Evolutionary conservation across 176 grass and related monocot genomes (phyloP), one percentile per base, ranked within the genome.

Genomic region (Rhynchospora pubera): DNA sequence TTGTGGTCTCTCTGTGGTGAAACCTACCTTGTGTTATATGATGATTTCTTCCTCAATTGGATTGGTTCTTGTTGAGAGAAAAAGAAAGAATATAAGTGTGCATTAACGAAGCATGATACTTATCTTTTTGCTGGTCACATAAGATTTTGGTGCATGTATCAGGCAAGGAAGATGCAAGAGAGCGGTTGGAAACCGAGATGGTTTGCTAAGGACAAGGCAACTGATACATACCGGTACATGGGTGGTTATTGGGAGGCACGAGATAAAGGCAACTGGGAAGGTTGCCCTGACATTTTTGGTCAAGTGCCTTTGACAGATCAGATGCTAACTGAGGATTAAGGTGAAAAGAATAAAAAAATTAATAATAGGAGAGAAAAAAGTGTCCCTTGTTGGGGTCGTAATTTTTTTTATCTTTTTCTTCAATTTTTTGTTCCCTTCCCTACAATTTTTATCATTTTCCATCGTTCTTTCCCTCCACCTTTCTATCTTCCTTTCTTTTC

Each of bases 131-230:
- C 58, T 61, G 19, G 19, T 61, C 8, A 9, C 9, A 61, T 70
- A 43, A 70, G 6, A 70, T 70, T 30, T 28, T 30, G 6, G 13
- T 74, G 23, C 12, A 51, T 28, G 24, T 55, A 88, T 73, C 92
- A 99, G 97, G 97, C 97, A 82, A 87, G 97, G 44, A 95, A 96
- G 87, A 96, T 99, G 97, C 97, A 99, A 83, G 97, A 99, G 77
- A 99, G 97, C 5, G 97, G 97, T 21, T 99, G 97, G 97, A 99
- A 93, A 50, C 97, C 97, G 65, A 65, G 84, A 21, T 99, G 97
- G 97, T 99, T 99, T 91, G 79, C 64, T 1, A 96, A 96, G 85
- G 97, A 93, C n/a, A 99, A 91, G 89, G 87, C 62, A 80, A 91
- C 83, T 6, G 93, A 96, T 60, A 89, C 91, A 34, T 99, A 96